Conservation (phyloP, 352 stramenopile genomes). For the Phytopythium mirpurense region DNA sequence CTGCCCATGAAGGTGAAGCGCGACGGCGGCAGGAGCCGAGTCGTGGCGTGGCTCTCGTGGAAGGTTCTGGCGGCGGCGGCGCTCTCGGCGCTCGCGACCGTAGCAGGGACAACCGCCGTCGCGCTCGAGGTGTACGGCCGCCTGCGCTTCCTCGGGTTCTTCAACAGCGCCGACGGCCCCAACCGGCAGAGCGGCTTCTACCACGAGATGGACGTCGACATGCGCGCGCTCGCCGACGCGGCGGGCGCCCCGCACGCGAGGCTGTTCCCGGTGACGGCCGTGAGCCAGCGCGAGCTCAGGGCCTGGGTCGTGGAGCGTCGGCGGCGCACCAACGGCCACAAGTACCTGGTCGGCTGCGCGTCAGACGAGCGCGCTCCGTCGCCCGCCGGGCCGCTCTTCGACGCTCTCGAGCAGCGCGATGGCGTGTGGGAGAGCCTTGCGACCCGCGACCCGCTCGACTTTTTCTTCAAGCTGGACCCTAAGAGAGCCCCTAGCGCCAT, state of each 20-base stretch:
- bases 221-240: constrained; percentile 35
- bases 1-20: constrained; percentile 1
- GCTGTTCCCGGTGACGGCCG: constrained; percentile 34
- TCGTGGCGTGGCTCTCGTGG: constrained; percentile 8
- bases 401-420: constrained; percentile 53
- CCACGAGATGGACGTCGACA: constrained; percentile 77
- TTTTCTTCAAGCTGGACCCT: constrained; percentile 58
- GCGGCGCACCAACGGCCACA: constrained; percentile 63
- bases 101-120: constrained; percentile 20
- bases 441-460: constrained; percentile 45
- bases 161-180: constrained; percentile 20
- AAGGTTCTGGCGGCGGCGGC: constrained; percentile 12
- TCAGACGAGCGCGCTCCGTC: constrained; percentile 50
- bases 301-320: constrained; percentile 59
- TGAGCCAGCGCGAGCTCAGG: constrained; percentile 41
- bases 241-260: constrained; percentile 29
- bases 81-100: constrained; percentile 18
- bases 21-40: neutral
- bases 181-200: constrained; percentile 68
- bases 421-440: constrained; percentile 62
- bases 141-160: constrained; percentile 48
- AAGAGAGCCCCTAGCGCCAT: constrained; percentile 60
- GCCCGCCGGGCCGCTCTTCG: constrained; percentile 62
- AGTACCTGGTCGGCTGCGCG: constrained; percentile 64
- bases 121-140: constrained; percentile 42